A percentile compares a stretch with the other conserved stretches of the same genome.
Evolutionary conservation across 164 flowering plant genomes (phyloP).

Genomic region (Magnolia sinica): DNA sequence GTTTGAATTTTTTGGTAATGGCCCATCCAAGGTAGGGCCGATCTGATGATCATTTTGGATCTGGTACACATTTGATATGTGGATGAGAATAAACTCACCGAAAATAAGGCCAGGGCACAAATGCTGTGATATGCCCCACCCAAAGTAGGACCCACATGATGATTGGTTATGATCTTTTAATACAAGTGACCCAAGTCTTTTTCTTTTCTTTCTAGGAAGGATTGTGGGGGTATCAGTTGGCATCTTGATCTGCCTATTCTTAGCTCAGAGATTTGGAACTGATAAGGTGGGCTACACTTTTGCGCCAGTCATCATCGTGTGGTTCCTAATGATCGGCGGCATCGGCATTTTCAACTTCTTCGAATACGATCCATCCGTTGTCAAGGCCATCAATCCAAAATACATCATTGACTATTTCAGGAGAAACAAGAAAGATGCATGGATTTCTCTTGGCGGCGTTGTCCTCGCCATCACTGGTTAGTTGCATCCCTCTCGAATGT

Average conservation of each 20-base stretch:
- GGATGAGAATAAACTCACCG: no score
- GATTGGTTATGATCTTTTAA: no score
- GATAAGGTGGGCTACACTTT: conserved; percentile 68
- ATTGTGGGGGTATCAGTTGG: conserved; percentile 46
- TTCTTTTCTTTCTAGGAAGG: conserved; percentile 26
- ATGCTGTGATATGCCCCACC: no score
- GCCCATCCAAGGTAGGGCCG: no score
- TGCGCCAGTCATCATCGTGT: conserved; percentile 57
- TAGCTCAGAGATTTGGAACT: conserved; percentile 64
- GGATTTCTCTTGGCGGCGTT: conserved; percentile 74
- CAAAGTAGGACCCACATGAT: no score
- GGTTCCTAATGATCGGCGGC: conserved; percentile 47
- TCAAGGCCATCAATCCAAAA: conserved; percentile 53
- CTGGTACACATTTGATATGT: no score
- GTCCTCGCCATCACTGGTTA: conserved; percentile 57
- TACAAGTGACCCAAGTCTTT: neutral
- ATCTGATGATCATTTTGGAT: no score
- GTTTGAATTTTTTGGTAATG: no score
- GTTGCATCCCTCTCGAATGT: neutral
- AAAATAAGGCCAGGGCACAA: no score
- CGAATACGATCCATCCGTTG: conserved; percentile 43
- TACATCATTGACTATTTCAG: conserved; percentile 54
- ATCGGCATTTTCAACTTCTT: conserved; percentile 56
- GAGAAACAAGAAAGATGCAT: conserved; percentile 53
- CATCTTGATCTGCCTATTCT: conserved; percentile 39